phyloP scores from a whole-genome alignment of 768 basidiomycete genomes.

The Mycena polygramma region DNA sequence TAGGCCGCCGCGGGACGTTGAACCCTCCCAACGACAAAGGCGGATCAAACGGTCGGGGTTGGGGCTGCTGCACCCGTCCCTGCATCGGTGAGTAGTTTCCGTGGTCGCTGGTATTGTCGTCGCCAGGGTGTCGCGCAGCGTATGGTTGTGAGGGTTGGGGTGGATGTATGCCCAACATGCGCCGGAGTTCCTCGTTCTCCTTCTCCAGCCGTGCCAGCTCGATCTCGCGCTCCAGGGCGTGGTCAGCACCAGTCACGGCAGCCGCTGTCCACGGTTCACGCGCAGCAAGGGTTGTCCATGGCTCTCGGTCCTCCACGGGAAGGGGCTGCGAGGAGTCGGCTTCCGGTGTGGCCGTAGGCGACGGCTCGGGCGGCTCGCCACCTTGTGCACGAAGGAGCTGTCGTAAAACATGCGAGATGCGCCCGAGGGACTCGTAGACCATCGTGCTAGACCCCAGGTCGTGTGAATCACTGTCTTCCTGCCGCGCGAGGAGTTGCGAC shows the following conservation, averaged over 20 bases:
- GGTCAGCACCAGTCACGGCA: slow-evolving; percentile 64
- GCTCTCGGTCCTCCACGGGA: slow-evolving; percentile 55
- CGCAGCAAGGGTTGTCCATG: slow-evolving; percentile 53
- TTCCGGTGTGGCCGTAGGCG: slow-evolving; percentile 34
- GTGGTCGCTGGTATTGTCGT: slow-evolving; percentile 14
- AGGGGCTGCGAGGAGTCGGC: slow-evolving; percentile 15
- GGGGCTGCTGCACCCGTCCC: slow-evolving; percentile 25
- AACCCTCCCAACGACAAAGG: slow-evolving; percentile 29
- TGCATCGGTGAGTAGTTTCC: slow-evolving; percentile 19
- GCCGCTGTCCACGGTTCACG: slow-evolving; percentile 52
- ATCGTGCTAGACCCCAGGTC: slow-evolving; percentile 74
- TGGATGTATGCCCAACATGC: slow-evolving; percentile 70
- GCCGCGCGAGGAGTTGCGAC: slow-evolving; percentile 79
- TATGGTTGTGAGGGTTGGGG: slow-evolving; percentile 35
- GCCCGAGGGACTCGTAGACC: slow-evolving; percentile 75
- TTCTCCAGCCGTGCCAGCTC: slow-evolving; percentile 89
- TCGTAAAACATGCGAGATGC: slow-evolving; percentile 78
- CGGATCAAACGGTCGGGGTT: slow-evolving; percentile 30
- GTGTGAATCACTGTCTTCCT: slow-evolving; percentile 73
- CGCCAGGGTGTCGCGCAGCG: neutral
- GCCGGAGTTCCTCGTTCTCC: slow-evolving; percentile 87
- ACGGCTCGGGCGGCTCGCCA: slow-evolving; percentile 68
- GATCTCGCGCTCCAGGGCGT: slow-evolving; percentile 89
- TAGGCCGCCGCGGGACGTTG: slow-evolving; percentile 18
- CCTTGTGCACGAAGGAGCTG: slow-evolving; percentile 75